These are phyloP conservation scores for Akanthomyces lecanii DNA, from an alignment of 2,329 filamentous ascomycete genomes.

Conservation along the genomic window DNA sequence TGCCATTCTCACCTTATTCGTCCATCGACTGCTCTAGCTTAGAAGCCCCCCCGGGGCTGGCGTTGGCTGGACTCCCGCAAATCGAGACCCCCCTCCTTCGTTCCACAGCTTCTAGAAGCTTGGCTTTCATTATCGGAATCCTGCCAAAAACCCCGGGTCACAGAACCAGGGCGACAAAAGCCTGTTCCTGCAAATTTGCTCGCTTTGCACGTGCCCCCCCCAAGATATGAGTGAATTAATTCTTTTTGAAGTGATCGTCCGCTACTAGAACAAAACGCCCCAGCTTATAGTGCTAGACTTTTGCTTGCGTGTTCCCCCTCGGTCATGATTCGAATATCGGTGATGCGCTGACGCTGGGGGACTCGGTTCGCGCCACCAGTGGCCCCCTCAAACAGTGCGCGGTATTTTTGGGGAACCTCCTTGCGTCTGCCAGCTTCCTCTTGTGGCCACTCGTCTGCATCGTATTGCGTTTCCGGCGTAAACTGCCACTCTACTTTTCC, in stretches of 20 bases:
- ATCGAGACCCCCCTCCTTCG: background rate
- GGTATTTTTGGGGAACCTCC: background rate
- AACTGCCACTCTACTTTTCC: background rate
- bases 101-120: conserved; percentile 13
- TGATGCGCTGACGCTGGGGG: background rate
- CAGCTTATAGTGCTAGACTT: background rate
- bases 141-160: background rate
- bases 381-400: background rate
- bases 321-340: conserved; percentile 2
- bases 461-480: background rate
- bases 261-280: background rate
- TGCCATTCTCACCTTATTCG: background rate
- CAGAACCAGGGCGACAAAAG: background rate
- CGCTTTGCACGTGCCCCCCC: background rate
- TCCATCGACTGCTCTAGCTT: background rate
- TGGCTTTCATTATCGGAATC: background rate
- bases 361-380: background rate
- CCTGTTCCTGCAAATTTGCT: too few species aligned
- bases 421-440: background rate
- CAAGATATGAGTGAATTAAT: conserved; percentile 5
- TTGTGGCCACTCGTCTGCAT: background rate
- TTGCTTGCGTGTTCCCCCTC: background rate
- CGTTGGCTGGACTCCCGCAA: background rate
- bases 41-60: background rate
- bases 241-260: background rate